Conservation (phyloP, 176 grass and related monocot species). For the Phragmites australis region DNA sequence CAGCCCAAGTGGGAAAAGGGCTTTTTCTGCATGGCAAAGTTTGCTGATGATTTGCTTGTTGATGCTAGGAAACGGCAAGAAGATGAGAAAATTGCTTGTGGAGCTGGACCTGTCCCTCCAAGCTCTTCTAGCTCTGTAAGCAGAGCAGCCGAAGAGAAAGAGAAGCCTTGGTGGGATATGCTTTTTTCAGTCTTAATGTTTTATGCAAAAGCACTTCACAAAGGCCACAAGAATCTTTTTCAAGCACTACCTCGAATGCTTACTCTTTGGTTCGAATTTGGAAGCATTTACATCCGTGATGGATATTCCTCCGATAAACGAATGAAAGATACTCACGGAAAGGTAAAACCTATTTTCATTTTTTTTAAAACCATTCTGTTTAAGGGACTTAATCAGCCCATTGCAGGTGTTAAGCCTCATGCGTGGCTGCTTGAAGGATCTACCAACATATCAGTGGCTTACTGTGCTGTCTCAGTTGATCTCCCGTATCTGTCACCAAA, state of each 20-base stretch:
- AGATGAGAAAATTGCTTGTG: constrained; percentile 61
- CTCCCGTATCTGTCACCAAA: constrained; percentile 92
- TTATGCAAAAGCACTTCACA: constrained; percentile 90
- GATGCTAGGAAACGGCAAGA: constrained; percentile 93
- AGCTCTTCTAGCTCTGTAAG: constrained; percentile 49
- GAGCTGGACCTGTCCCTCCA: constrained; percentile 43
- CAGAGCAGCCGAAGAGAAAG: constrained; percentile 66
- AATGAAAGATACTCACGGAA: constrained; percentile 67
- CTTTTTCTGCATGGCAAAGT: constrained; percentile 97
- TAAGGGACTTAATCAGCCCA: constrained; percentile 19
- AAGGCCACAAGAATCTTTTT: constrained; percentile 94
- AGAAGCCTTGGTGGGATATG: constrained; percentile 73
- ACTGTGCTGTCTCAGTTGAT: constrained; percentile 97
- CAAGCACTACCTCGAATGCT: constrained; percentile 88
- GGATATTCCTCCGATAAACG: constrained; percentile 44
- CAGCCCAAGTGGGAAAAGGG: constrained; percentile 94
- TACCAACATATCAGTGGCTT: constrained; percentile 95
- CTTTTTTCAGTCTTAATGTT: constrained; percentile 62
- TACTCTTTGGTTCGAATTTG: constrained; percentile 96
- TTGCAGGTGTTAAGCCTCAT: constrained; percentile 69
- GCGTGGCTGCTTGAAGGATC: constrained; percentile 81
- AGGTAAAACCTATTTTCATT: constrained; percentile 46
- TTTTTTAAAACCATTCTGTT: constrained; percentile 15
- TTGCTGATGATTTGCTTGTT: constrained; percentile 89
- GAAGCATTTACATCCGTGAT: constrained; percentile 72